Base-by-base conservation (phyloP, 345 rosid species). In the Microthlaspi erraticum region DNA sequence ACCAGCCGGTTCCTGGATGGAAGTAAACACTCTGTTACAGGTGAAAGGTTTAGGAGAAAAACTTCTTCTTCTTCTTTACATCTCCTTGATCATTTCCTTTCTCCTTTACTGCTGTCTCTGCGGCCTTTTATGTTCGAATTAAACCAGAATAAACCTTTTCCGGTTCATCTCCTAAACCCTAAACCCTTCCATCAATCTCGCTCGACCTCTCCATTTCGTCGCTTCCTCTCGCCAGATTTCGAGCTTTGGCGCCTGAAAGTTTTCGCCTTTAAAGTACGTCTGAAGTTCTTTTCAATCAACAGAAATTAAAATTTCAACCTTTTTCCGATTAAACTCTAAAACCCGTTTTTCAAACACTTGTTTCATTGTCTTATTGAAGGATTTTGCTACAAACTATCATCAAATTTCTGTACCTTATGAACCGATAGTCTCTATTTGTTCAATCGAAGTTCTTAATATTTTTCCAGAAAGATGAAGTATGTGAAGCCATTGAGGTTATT, bases 391-490 rank as follows among this genome's bases (percentile, higher is more conserved):
- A 33, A 45, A 1, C n/a, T 33, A 12, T 37, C 46, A 26, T 52
- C 19, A 53, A 62, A 71, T 4, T 46, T 26, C 31, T 63, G 6
- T 8, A 44, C 20, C 34, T 54, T 72, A 33, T 60, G 2, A 0
- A 43, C 26, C 8, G 6, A 13, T 2, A 45, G 10, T 48, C 29
- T 38, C 26, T 6, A 6, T 45, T 44, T 33, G 56, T 16, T 4
- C 18, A 19, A 52, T 10, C 12, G 48, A 50, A 39, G 23, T 52
- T 53, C 4, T 56, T 48, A 5, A n/a, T 4, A 17, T 12, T 9
- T 54, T 63, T 13, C 5, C 67, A 67, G 72, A 31, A 84, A 76
- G 29, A 93, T 93, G 98, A 88, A 81, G 84, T 87, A 81, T 62
- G 78, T 84, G 77, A 86, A 80, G 71, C 91, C 97, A 20, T 36